Base-by-base conservation (phyloP, 805 yeast species). In the Lachancea kluyveri region DNA sequence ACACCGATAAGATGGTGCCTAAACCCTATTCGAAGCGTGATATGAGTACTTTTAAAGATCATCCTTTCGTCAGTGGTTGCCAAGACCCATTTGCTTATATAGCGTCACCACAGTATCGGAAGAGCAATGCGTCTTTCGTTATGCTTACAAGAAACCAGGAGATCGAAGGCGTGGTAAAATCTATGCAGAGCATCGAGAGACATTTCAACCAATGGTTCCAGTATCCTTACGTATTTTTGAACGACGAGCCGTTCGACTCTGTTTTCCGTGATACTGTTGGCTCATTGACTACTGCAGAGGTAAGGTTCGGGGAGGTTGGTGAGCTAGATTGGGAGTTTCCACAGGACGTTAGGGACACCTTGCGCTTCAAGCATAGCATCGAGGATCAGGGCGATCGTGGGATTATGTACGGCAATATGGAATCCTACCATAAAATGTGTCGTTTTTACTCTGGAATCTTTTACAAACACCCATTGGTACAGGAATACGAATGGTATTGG, bases 131-230 rank as follows among this genome's bases (percentile, higher is more conserved):
- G 0, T 81, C 90, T 1, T 69, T 90, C 43, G 85, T 88, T 15
- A 79, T 88, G 53, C 60, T 90, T 30, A 86, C 95, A 0, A 64
- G 96, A 39, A 87, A 90, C 52, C 62, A 72, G 3, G 97, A 90
- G 49, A 37, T 86, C 2, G 70, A 74, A 3, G 94, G 83, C n/a
- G 95, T 86, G 2, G 48, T 82, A 2, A 65, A 69, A 35, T 77
- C 92, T 3, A 76, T 90, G 70, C 58, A 64, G 18, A 76, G 88
- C 3, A 50, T 92, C 34, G 97, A 90, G 54, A 66, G 84, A 16
- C 95, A 81, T 53, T 90, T 88, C 62, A 90, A 90, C 54, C 88
- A 88, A 47, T 86, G 95, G 95, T 92, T 69, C 57, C 72, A 81
- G 43, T 92, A 92, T 53, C 96, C 96, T 0, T 92, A 94, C 79